These are phyloP conservation scores for Prunus fruticosa DNA, from an alignment of 306 rosid genomes.

Conservation along the genomic window DNA sequence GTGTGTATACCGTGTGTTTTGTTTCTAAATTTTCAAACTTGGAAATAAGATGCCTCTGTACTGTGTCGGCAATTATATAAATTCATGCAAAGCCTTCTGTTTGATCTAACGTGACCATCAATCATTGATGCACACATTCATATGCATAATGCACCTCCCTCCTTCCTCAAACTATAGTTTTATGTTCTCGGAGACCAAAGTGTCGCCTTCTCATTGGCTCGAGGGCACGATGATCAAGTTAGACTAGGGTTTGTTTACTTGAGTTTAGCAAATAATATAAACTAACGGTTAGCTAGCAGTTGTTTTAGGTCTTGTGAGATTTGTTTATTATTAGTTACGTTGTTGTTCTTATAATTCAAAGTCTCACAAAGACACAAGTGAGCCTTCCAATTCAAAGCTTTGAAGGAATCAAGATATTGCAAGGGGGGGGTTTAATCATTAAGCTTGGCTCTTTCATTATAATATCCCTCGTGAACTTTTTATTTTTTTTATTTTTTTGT, in stretches of 20 bases:
- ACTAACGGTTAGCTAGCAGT: background rate
- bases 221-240: slow-evolving; percentile 22
- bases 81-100: slow-evolving; percentile 15
- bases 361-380: slow-evolving; percentile 5
- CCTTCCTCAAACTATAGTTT: background rate
- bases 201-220: background rate
- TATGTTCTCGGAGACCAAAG: background rate
- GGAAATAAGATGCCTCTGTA: background rate
- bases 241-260: slow-evolving; percentile 1
- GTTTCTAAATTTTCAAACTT: background rate
- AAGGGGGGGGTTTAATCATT: slow-evolving; percentile 16
- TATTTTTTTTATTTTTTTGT: background rate
- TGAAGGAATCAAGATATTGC: slow-evolving; percentile 13
- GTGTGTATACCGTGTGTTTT: background rate
- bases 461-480: background rate
- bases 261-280: background rate
- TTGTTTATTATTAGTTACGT: background rate
- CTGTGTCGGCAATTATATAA: background rate
- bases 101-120: slow-evolving; percentile 35
- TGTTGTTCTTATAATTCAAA: background rate
- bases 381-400: slow-evolving; percentile 26
- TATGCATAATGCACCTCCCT: slow-evolving; percentile 15
- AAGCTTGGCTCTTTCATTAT: background rate
- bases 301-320: background rate
- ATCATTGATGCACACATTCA: slow-evolving; percentile 38